These are phyloP conservation scores for Eutypa lata DNA, from an alignment of 2,329 filamentous ascomycete genomes.

Conservation along the genomic window DNA sequence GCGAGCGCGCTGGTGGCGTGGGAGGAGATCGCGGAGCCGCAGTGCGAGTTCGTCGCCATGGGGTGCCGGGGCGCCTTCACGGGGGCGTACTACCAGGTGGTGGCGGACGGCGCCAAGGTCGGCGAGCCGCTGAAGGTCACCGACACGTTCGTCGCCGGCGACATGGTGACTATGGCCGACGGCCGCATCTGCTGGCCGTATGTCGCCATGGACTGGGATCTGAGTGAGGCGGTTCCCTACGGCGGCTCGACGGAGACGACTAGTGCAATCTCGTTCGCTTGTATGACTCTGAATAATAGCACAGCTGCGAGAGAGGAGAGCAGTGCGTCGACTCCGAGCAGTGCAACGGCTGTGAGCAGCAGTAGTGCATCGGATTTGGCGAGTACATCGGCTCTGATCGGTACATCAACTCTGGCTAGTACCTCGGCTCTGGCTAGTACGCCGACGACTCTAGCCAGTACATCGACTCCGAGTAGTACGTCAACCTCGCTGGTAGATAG, in stretches of 20 bases:
- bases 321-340: background rate
- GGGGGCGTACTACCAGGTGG: constrained; percentile 58
- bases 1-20: constrained; percentile 51
- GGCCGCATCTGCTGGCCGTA: constrained; percentile 61
- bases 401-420: too few species aligned
- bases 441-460: too few species aligned
- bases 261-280: constrained; percentile 53
- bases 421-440: too few species aligned
- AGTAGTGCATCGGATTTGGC: too few species aligned
- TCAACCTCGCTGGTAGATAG: too few species aligned
- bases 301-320: background rate
- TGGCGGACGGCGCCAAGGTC: constrained; percentile 49
- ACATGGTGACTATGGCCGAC: constrained; percentile 59
- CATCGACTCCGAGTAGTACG: too few species aligned
- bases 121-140: constrained; percentile 47
- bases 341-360: background rate
- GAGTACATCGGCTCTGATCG: too few species aligned
- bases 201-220: constrained; percentile 52
- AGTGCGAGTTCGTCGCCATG: constrained; percentile 56
- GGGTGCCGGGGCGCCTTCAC: constrained; percentile 57
- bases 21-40: constrained; percentile 57
- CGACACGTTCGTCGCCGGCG: constrained; percentile 57
- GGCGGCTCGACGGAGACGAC: constrained; percentile 20
- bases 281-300: constrained; percentile 25
- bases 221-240: constrained; percentile 28